These are phyloP conservation scores for Psilocybe tampanensis DNA, from an alignment of 768 basidiomycete genomes.

Conservation along the genomic window DNA sequence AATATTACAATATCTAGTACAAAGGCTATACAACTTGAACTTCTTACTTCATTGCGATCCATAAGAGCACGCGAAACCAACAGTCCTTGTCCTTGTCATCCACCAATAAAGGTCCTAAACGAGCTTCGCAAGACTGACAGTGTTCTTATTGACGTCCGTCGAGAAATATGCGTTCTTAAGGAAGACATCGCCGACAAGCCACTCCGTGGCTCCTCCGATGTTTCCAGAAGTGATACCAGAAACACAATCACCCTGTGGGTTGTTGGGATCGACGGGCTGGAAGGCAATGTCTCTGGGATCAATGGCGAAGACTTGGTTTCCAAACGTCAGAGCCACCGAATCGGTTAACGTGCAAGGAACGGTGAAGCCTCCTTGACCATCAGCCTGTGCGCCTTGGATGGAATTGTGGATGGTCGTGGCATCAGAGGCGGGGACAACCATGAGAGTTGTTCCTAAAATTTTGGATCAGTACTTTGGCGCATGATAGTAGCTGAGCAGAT, in stretches of 20 bases:
- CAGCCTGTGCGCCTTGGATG: slow-evolving; percentile 44
- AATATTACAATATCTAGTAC: neutral
- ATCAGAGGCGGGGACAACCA: slow-evolving; percentile 43
- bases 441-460: slow-evolving; percentile 46
- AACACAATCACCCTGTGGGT: slow-evolving; percentile 64
- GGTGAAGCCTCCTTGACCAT: slow-evolving; percentile 52
- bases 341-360: slow-evolving; percentile 49
- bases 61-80: neutral
- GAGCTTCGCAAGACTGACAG: slow-evolving; percentile 53
- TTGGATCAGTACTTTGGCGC: neutral
- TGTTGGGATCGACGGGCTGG: slow-evolving; percentile 47
- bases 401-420: slow-evolving; percentile 43
- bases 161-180: slow-evolving; percentile 80
- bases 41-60: no score
- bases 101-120: slow-evolving; percentile 3
- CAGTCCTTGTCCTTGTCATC: no score
- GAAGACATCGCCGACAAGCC: slow-evolving; percentile 55
- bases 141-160: slow-evolving; percentile 58
- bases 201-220: slow-evolving; percentile 43
- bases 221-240: slow-evolving; percentile 70
- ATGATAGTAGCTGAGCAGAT: neutral
- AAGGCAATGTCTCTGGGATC: slow-evolving; percentile 68
- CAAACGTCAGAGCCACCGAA: slow-evolving; percentile 49
- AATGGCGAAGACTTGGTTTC: slow-evolving; percentile 51
- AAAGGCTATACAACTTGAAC: no score